phyloP scores from a whole-genome alignment of 1,284 basidiomycete genomes.

The Microbotryum violaceum region DNA sequence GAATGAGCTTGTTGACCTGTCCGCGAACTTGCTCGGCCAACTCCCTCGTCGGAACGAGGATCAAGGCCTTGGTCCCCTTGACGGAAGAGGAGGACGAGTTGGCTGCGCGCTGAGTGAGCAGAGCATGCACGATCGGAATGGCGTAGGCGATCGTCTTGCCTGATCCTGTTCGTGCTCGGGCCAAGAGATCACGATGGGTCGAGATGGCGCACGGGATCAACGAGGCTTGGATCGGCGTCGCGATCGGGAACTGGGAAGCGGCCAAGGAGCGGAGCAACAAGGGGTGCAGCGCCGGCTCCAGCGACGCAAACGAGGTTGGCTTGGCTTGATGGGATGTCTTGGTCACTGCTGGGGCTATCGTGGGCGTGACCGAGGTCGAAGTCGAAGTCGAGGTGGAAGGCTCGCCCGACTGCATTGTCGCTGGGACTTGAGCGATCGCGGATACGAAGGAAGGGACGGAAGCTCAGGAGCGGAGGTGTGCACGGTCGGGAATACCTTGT shows the following conservation, averaged over 20 bases:
- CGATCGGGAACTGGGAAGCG: slow-evolving; percentile 67
- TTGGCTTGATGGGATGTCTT: too few species aligned
- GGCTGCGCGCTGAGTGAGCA: slow-evolving; percentile 47
- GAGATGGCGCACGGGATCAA: slow-evolving; percentile 75
- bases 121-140: slow-evolving; percentile 81
- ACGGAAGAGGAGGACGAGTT: too few species aligned
- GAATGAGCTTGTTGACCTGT: slow-evolving; percentile 58
- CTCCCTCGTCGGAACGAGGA: slow-evolving; percentile 91
- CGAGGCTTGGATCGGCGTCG: slow-evolving; percentile 89
- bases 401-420: too few species aligned
- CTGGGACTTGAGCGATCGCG: too few species aligned
- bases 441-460: too few species aligned
- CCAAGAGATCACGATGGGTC: slow-evolving; percentile 85
- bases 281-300: slow-evolving; percentile 32
- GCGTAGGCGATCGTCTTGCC: slow-evolving; percentile 97
- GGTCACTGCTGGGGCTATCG: too few species aligned
- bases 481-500: too few species aligned
- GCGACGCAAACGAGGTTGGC: slow-evolving; percentile 12
- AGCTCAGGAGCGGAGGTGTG: too few species aligned
- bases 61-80: slow-evolving; percentile 60
- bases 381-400: too few species aligned
- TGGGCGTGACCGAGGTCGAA: too few species aligned
- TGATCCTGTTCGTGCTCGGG: slow-evolving; percentile 86
- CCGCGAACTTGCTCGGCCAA: slow-evolving; percentile 79
- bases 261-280: slow-evolving; percentile 80